Evolutionary conservation across 2,329 filamentous ascomycete genomes (phyloP).

Genomic region (Raffaelea arxii): DNA sequence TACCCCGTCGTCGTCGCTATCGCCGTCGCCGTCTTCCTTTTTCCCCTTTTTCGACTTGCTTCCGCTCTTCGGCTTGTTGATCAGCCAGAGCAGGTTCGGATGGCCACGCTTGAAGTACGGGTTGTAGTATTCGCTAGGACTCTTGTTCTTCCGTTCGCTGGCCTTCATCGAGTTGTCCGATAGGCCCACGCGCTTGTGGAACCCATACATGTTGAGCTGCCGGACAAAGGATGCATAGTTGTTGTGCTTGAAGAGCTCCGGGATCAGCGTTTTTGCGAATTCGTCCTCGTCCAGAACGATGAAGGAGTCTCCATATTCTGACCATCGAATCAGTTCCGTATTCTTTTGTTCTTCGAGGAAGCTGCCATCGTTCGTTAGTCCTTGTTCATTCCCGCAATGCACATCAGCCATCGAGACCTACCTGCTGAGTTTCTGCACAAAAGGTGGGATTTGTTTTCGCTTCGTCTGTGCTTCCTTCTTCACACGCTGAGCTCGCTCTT

Average conservation of each 20-base stretch:
- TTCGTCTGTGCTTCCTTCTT: conserved; percentile 85
- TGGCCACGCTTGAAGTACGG: conserved; percentile 91
- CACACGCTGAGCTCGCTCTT: conserved; percentile 68
- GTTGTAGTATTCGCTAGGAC: conserved; percentile 95
- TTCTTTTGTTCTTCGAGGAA: conserved; percentile 92
- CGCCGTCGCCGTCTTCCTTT: conserved; percentile 57
- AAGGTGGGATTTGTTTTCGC: conserved; percentile 91
- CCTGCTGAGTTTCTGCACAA: conserved; percentile 98
- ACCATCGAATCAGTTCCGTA: conserved; percentile 93
- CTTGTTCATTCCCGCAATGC: neutral
- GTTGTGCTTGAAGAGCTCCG: conserved; percentile 97
- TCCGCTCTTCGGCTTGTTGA: conserved; percentile 84
- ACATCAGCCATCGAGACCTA: conserved; percentile 22
- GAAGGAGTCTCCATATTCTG: conserved; percentile 91
- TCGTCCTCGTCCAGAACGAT: conserved; percentile 95
- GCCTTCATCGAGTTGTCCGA: conserved; percentile 98
- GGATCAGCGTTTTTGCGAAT: conserved; percentile 93
- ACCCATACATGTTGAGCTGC: conserved; percentile 98
- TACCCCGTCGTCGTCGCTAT: conserved; percentile 61
- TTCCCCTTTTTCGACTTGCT: conserved; percentile 44
- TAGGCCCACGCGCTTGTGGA: conserved; percentile 88
- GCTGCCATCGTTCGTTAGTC: conserved; percentile 36
- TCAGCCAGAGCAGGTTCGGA: conserved; percentile 88
- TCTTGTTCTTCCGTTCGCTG: conserved; percentile 94
- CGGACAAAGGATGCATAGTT: conserved; percentile 98